phyloP scores from a whole-genome alignment of 2,329 filamentous ascomycete genomes.

The Monilinia vaccinii-corymbosi region DNA sequence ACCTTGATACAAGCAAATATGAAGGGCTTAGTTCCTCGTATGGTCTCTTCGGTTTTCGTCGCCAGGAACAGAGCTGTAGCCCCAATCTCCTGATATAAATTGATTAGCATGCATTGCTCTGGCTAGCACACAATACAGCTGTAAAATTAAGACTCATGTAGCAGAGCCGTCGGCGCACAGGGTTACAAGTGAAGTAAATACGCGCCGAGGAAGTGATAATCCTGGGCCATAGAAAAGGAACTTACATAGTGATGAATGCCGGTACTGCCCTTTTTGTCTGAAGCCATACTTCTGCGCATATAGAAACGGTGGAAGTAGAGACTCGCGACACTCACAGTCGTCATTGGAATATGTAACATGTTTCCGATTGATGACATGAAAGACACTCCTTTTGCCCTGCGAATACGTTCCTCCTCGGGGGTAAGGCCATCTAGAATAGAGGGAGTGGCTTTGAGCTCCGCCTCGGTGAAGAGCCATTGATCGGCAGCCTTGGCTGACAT shows the following conservation, averaged over 20 bases:
- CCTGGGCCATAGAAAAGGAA: slow-evolving; percentile 18
- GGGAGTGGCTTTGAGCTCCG: slow-evolving; percentile 74
- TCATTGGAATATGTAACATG: slow-evolving; percentile 82
- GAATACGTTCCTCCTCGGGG: slow-evolving; percentile 66
- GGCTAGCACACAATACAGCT: neutral
- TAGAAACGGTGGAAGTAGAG: slow-evolving; percentile 95
- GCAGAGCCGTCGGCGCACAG: neutral
- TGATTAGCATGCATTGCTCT: slow-evolving; percentile 1
- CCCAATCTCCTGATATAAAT: slow-evolving; percentile 57
- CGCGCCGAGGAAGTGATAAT: neutral
- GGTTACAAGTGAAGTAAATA: slow-evolving; percentile 12
- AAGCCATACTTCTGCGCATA: slow-evolving; percentile 78
- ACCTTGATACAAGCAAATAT: slow-evolving; percentile 91
- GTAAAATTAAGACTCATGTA: neutral
- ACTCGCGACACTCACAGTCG: slow-evolving; percentile 83
- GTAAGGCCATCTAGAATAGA: slow-evolving; percentile 76
- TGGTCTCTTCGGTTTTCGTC: slow-evolving; percentile 96
- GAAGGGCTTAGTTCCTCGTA: slow-evolving; percentile 88
- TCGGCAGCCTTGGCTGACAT: slow-evolving; percentile 34
- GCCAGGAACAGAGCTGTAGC: slow-evolving; percentile 88
- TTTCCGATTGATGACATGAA: slow-evolving; percentile 94
- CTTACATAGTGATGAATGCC: slow-evolving; percentile 85
- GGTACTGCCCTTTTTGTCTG: slow-evolving; percentile 45
- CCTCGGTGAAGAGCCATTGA: slow-evolving; percentile 85
- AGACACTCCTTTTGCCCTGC: slow-evolving; percentile 85